Conservation (phyloP, 2,329 filamentous ascomycete species). For the Arthrobotrys entomopaga region DNA sequence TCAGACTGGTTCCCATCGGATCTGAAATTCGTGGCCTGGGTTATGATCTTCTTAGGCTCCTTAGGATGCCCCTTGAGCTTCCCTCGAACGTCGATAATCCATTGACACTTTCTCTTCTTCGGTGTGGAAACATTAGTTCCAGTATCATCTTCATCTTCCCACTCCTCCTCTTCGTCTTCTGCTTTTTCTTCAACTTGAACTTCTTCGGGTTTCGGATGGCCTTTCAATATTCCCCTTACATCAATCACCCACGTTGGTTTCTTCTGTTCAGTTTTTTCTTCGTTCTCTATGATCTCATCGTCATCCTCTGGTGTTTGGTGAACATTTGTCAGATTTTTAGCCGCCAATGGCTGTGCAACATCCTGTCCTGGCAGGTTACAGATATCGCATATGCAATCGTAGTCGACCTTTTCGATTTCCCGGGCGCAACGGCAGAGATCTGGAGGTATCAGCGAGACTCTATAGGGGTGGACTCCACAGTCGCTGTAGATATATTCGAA, state of each 20-base stretch:
- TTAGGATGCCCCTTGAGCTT: conserved; percentile 8
- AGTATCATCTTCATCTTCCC: no score
- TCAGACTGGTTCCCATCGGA: not conserved
- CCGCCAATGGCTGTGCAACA: no score
- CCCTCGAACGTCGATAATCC: conserved; percentile 15
- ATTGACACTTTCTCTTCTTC: not conserved
- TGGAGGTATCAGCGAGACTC: conserved; percentile 5
- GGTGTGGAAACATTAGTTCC: not conserved
- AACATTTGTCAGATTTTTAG: not conserved
- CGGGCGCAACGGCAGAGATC: conserved; percentile 17
- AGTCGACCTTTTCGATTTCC: not conserved
- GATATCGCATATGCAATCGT: conserved; percentile 11
- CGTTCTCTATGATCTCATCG: not conserved
- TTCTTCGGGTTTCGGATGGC: not conserved
- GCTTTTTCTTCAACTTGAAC: not conserved
- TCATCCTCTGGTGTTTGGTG: not conserved
- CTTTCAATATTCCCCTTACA: conserved; percentile 15
- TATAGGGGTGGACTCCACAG: conserved; percentile 16
- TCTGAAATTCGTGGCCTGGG: not conserved
- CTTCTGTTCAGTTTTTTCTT: not conserved
- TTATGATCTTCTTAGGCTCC: not conserved
- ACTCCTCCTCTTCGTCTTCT: not conserved
- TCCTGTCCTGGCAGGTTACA: not conserved
- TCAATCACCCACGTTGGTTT: conserved; percentile 15
- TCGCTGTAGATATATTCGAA: conserved; percentile 24